Percentiles rank a stretch among this genome's conserved stretches.
Conservation (phyloP, 2,329 filamentous ascomycete genomes). For the Ophiostoma angusticollis region DNA sequence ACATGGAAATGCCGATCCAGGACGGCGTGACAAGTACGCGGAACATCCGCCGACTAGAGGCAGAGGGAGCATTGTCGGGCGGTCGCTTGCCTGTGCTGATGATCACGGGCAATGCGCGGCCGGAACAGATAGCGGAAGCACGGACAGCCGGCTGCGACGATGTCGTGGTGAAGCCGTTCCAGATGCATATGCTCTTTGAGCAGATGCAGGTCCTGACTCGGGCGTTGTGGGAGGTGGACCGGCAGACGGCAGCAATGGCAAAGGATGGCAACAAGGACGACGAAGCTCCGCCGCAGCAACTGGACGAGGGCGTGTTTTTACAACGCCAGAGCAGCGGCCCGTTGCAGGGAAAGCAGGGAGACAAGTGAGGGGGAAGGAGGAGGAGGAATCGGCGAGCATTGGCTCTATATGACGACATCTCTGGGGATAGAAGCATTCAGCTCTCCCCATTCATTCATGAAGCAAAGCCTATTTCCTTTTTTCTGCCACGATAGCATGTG, state of each 20-base stretch:
- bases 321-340: neutral
- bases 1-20: slow-evolving; percentile 65
- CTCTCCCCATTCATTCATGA: too few relatives aligned
- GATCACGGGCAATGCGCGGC: slow-evolving; percentile 54
- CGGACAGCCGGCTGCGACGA: slow-evolving; percentile 44
- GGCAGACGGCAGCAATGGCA: neutral
- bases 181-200: slow-evolving; percentile 46
- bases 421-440: too few relatives aligned
- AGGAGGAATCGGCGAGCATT: too few relatives aligned
- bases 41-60: slow-evolving; percentile 50
- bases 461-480: neutral
- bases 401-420: too few relatives aligned
- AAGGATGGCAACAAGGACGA: neutral
- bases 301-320: slow-evolving; percentile 5
- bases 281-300: neutral
- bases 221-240: slow-evolving; percentile 9
- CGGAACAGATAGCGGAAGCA: slow-evolving; percentile 44
- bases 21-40: slow-evolving; percentile 55
- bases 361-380: neutral
- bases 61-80: slow-evolving; percentile 35
- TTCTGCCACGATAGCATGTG: slow-evolving; percentile 1
- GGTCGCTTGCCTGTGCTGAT: slow-evolving; percentile 50
- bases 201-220: slow-evolving; percentile 41
- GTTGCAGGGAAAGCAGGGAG: neutral
- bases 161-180: slow-evolving; percentile 61